phyloP scores from a whole-genome alignment of 805 yeast species.

The Barnettozyma sucrosica region DNA sequence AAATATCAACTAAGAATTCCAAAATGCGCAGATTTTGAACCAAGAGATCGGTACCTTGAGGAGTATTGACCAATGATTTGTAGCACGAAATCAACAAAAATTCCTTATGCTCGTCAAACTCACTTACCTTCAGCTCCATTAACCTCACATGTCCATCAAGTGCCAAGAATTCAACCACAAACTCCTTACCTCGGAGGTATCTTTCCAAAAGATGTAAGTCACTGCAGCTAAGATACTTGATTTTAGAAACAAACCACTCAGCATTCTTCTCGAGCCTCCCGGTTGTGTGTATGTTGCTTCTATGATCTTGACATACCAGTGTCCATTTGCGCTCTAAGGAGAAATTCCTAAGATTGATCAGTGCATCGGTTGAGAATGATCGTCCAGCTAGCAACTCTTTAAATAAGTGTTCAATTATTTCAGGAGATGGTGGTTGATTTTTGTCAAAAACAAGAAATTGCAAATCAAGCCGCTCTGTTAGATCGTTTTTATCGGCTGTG shows the following conservation, averaged over 20 bases:
- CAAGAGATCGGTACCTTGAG: constrained; percentile 22
- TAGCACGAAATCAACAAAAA: constrained; percentile 45
- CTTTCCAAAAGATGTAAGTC: constrained; percentile 24
- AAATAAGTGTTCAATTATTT: constrained; percentile 21
- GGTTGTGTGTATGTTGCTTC: background rate
- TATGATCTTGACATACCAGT: constrained; percentile 24
- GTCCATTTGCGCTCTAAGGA: constrained; percentile 23
- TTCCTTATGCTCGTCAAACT: constrained; percentile 46
- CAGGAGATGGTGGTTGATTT: constrained; percentile 25
- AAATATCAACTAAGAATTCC: constrained; percentile 38
- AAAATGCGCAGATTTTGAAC: constrained; percentile 22
- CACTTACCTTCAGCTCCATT: constrained; percentile 38
- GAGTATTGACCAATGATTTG: constrained; percentile 39
- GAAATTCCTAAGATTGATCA: constrained; percentile 12
- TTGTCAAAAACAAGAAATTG: constrained; percentile 25
- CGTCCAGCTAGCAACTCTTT: constrained; percentile 15
- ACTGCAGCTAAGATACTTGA: constrained; percentile 12
- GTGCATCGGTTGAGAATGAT: constrained; percentile 21
- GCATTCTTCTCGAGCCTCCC: constrained; percentile 4
- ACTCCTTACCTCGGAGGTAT: constrained; percentile 21
- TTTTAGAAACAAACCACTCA: constrained; percentile 17
- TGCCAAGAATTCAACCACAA: constrained; percentile 35
- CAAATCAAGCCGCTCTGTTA: constrained; percentile 12
- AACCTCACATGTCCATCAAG: constrained; percentile 48
- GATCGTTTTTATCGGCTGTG: background rate